Evolutionary conservation across 192 early-diverging fungal genomes (phyloP).

Genomic region (Dimargaris cristalligena): DNA sequence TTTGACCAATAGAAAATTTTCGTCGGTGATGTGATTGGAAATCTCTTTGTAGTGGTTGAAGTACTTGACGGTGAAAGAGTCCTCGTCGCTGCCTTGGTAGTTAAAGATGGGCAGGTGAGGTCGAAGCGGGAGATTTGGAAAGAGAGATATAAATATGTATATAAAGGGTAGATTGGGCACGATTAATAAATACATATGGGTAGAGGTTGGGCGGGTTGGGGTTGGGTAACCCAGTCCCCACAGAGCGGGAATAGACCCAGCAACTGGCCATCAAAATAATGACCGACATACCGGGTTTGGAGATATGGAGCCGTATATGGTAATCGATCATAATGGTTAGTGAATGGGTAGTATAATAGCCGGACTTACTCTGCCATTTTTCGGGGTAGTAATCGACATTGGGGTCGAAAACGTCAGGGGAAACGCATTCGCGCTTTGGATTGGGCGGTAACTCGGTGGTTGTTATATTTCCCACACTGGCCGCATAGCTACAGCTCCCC

Average conservation of each 20-base stretch:
- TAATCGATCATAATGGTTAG: not conserved
- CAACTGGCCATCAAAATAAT: no score
- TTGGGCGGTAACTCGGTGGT: not conserved
- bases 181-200: not conserved
- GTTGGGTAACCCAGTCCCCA: no score
- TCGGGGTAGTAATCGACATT: not conserved
- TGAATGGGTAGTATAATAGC: not conserved
- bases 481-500: no score
- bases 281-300: no score
- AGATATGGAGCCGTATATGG: not conserved
- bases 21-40: not conserved
- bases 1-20: not conserved
- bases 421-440: not conserved
- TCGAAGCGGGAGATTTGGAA: not conserved
- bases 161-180: not conserved
- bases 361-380: not conserved
- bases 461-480: no score
- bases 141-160: not conserved
- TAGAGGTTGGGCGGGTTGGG: not conserved
- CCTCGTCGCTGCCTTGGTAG: not conserved
- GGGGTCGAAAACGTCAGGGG: not conserved
- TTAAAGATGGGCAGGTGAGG: not conserved
- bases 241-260: no score
- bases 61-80: constrained; percentile 1
- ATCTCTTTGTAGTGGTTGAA: not conserved